phyloP scores from a whole-genome alignment of 2,329 filamentous ascomycete genomes.

The Myriosclerotinia duriaeana region DNA sequence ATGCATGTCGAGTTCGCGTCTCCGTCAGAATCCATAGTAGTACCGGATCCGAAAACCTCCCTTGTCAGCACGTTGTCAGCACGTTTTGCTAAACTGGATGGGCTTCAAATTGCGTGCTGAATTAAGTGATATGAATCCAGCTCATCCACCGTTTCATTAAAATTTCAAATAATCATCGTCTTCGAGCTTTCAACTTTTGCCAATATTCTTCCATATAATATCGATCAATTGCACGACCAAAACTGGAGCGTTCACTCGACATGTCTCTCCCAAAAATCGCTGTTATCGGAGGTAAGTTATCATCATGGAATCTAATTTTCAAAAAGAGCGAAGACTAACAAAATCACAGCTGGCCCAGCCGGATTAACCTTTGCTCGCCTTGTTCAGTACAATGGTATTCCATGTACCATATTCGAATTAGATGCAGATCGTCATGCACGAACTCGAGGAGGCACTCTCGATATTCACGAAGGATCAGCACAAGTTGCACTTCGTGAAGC shows the following conservation, averaged over 20 bases:
- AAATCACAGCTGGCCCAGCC: constrained; percentile 39
- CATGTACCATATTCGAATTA: constrained; percentile 39
- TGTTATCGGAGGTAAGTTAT: constrained; percentile 12
- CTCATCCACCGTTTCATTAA: neutral
- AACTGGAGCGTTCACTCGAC: neutral
- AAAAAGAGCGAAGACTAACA: neutral
- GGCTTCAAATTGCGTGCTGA: neutral
- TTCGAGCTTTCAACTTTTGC: neutral
- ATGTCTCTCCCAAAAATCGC: constrained; percentile 18
- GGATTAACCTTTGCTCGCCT: constrained; percentile 41
- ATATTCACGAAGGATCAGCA: constrained; percentile 44
- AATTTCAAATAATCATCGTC: constrained; percentile 9
- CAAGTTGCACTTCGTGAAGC: constrained; percentile 38
- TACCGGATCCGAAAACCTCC: constrained; percentile 13
- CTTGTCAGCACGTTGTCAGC: constrained; percentile 14
- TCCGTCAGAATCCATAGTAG: neutral
- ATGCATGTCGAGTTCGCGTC: neutral
- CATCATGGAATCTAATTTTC: constrained; percentile 43
- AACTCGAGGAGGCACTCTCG: constrained; percentile 46
- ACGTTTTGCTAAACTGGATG: neutral
- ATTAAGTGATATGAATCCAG: constrained; percentile 9
- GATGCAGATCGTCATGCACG: constrained; percentile 28
- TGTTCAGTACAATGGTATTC: constrained; percentile 36
- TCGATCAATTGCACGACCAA: neutral
- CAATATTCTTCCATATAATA: neutral